Conservation (phyloP, 2,329 filamentous ascomycete genomes). For the Xylariaceae sp. region DNA sequence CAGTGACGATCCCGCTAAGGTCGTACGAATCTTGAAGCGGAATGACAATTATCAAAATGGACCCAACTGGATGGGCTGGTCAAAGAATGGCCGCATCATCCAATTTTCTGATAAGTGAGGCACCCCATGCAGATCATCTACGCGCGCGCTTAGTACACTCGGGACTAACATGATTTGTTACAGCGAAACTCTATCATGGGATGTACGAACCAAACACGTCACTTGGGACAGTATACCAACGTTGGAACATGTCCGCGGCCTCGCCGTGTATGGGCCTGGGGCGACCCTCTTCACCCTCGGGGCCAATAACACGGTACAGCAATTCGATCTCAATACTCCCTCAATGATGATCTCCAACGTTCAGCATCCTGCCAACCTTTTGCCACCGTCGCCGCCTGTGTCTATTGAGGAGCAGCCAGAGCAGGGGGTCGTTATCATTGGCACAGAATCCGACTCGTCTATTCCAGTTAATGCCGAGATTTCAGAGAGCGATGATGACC, state of each 20-base stretch:
- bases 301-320: slow-evolving; percentile 86
- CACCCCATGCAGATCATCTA: slow-evolving; percentile 38
- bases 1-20: slow-evolving; percentile 77
- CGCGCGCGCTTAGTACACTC: slow-evolving; percentile 55
- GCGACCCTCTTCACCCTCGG: slow-evolving; percentile 93
- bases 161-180: slow-evolving; percentile 41
- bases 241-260: slow-evolving; percentile 77
- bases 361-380: slow-evolving; percentile 80
- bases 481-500: slow-evolving; percentile 80
- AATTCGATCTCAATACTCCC: slow-evolving; percentile 90
- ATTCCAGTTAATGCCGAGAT: slow-evolving; percentile 63
- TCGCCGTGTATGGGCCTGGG: slow-evolving; percentile 87
- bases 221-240: slow-evolving; percentile 89
- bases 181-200: slow-evolving; percentile 92
- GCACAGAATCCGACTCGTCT: slow-evolving; percentile 62
- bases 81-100: slow-evolving; percentile 94
- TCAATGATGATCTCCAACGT: slow-evolving; percentile 83
- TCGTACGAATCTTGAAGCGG: slow-evolving; percentile 85
- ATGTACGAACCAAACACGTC: slow-evolving; percentile 97
- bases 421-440: slow-evolving; percentile 56
- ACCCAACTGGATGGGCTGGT: slow-evolving; percentile 97
- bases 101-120: slow-evolving; percentile 89
- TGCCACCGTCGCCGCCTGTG: slow-evolving; percentile 83
- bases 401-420: slow-evolving; percentile 75
- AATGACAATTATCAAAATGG: slow-evolving; percentile 76